Percentiles rank a stretch among this genome's conserved stretches.
Conservation (phyloP, 805 yeast species). For the Cyberlindnera mycetangii region DNA sequence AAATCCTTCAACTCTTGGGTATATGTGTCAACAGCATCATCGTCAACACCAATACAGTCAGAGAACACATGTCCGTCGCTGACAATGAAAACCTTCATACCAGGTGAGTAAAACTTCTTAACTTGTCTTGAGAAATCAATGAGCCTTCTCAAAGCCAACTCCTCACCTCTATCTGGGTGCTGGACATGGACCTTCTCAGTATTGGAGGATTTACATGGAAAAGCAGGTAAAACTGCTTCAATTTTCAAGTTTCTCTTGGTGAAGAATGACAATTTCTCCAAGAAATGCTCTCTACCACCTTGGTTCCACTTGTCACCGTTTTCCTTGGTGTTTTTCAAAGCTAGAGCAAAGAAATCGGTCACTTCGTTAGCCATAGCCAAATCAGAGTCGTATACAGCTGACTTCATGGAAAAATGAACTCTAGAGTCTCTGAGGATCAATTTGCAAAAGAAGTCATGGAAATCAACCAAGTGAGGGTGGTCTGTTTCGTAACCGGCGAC, state of each 20-base stretch:
- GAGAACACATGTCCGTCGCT: constrained; percentile 67
- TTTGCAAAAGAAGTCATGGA: constrained; percentile 37
- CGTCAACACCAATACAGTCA: constrained; percentile 63
- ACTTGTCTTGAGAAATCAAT: constrained; percentile 32
- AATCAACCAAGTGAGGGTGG: constrained; percentile 17
- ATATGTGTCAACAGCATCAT: constrained; percentile 47
- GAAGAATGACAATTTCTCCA: constrained; percentile 42
- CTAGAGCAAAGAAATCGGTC: constrained; percentile 43
- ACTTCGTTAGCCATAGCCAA: constrained; percentile 29
- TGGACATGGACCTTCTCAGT: constrained; percentile 45
- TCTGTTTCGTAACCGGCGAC: constrained; percentile 31
- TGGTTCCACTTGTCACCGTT: constrained; percentile 47
- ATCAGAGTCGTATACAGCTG: constrained; percentile 12
- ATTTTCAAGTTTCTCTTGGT: constrained; percentile 45
- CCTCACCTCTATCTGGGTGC: constrained; percentile 55
- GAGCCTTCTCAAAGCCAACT: constrained; percentile 38
- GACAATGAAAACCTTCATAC: constrained; percentile 52
- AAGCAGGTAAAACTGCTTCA: constrained; percentile 61
- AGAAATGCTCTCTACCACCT: constrained; percentile 43
- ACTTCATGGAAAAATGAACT: constrained; percentile 19
- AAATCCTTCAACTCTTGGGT: constrained; percentile 43
- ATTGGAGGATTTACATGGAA: constrained; percentile 65
- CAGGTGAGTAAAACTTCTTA: constrained; percentile 48
- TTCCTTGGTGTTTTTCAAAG: constrained; percentile 43
- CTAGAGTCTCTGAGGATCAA: constrained; percentile 37